Base-by-base conservation (phyloP, 306 rosid species). In the Quercus parvula region DNA sequence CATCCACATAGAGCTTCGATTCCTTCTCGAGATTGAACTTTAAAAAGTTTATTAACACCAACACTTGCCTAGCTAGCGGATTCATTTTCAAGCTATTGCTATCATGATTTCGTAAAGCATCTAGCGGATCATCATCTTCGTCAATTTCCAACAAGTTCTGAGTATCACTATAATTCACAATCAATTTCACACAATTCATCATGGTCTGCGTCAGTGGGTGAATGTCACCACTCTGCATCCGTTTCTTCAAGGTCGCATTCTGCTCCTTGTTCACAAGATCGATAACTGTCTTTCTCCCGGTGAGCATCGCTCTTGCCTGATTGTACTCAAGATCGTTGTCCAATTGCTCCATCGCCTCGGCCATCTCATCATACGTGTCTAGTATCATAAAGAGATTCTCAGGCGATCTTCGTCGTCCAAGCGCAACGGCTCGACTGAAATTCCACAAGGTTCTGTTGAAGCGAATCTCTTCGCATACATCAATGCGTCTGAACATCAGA, bases 161-260 rank as follows among this genome's bases (percentile, higher is more conserved):
- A 6, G 98, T 76, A 19, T 81, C 87, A 46, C 91, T 81, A 77
- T 95, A 95, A 87, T 91, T 93, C 77, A 90, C 96, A 75, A 95
- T 93, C 93, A 95, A 79, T 64, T 86, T 93, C 78, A 89, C 77
- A 81, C 91, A 95, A 81, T 95, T 93, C 99, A 95, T 93, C 30
- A 95, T 97, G 79, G 90, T 91, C 56, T 96, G 92, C n/a, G 92
- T 87, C 79, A 95, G 76, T 0, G 98, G 99, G 76, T 95, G 99
- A 87, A 95, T 87, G 54, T 90, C 99, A 15, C 98, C 98, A 1
- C 86, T 90, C 25, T 84, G 74, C 84, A 91, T 91, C 0, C 90
- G 89, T 77, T 89, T 93, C 83, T 78, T 91, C 1, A 96, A 91
- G 76, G 88, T 78, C 86, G 91, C 98, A 44, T 82, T 84, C 83